Percentiles rank a stretch among this genome's conserved stretches.
These are phyloP conservation scores for Colletotrichum shisoi DNA, from an alignment of 2,329 filamentous ascomycete genomes.

Conservation along the genomic window DNA sequence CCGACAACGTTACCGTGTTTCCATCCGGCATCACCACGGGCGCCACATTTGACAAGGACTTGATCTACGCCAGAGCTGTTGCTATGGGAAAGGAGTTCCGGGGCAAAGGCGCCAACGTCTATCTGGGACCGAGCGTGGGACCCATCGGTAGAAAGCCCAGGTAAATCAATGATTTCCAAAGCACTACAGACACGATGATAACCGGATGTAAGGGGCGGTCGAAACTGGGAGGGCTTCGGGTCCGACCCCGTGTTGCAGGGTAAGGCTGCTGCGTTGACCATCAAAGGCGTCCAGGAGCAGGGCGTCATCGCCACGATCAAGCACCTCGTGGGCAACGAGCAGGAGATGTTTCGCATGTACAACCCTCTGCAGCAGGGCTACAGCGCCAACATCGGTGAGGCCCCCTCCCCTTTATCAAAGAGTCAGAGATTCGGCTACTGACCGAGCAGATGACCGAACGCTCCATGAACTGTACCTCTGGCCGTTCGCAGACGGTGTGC, in stretches of 20 bases:
- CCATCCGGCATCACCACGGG: slow-evolving; percentile 80
- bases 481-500: slow-evolving; percentile 85
- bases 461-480: slow-evolving; percentile 81
- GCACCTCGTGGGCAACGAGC: slow-evolving; percentile 64
- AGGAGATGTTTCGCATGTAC: slow-evolving; percentile 71
- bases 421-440: slow-evolving; percentile 11
- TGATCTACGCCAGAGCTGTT: slow-evolving; percentile 73
- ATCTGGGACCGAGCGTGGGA: slow-evolving; percentile 74
- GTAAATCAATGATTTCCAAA: background rate
- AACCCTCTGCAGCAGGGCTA: slow-evolving; percentile 61
- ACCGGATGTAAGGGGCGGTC: slow-evolving; percentile 61
- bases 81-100: slow-evolving; percentile 75
- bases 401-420: background rate
- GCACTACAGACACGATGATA: background rate
- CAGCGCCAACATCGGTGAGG: slow-evolving; percentile 77
- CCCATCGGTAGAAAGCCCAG: slow-evolving; percentile 58
- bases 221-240: slow-evolving; percentile 80
- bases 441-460: slow-evolving; percentile 67
- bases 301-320: slow-evolving; percentile 66
- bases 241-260: slow-evolving; percentile 77
- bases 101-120: slow-evolving; percentile 76
- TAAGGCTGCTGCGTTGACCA: slow-evolving; percentile 78
- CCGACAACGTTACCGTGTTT: slow-evolving; percentile 78
- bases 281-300: slow-evolving; percentile 72
- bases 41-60: slow-evolving; percentile 76